Conservation (phyloP, 2,329 filamentous ascomycete species). For the Paramyrothecium roridum region DNA sequence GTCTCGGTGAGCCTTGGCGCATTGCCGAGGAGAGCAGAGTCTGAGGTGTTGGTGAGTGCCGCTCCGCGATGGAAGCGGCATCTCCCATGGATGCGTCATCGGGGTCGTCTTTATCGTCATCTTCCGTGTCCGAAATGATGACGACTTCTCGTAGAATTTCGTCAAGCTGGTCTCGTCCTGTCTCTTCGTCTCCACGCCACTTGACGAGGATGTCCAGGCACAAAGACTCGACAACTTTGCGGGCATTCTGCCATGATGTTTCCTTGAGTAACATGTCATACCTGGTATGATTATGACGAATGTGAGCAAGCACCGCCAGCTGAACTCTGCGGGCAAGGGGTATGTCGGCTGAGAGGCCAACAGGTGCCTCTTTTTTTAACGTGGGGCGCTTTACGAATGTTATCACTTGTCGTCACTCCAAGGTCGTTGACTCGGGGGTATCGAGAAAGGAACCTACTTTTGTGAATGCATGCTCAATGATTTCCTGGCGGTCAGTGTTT, state of each 20-base stretch:
- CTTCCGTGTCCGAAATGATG: slow-evolving; percentile 61
- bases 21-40: too few species aligned
- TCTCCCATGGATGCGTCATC: slow-evolving; percentile 27
- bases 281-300: slow-evolving; percentile 63
- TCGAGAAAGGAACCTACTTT: slow-evolving; percentile 44
- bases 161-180: slow-evolving; percentile 63
- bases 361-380: slow-evolving; percentile 51
- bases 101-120: slow-evolving; percentile 36
- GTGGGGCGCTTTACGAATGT: slow-evolving; percentile 38
- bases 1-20: too few species aligned
- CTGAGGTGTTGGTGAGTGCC: too few species aligned
- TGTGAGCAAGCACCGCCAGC: slow-evolving; percentile 63
- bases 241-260: slow-evolving; percentile 55
- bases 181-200: slow-evolving; percentile 70
- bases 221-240: slow-evolving; percentile 57
- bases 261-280: slow-evolving; percentile 61
- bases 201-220: slow-evolving; percentile 66
- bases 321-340: slow-evolving; percentile 60
- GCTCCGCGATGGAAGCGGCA: background rate
- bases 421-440: background rate
- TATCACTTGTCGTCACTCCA: slow-evolving; percentile 8
- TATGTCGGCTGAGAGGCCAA: slow-evolving; percentile 54
- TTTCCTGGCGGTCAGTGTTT: slow-evolving; percentile 59
- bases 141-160: slow-evolving; percentile 66
- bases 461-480: slow-evolving; percentile 59